Base-by-base conservation (phyloP, 192 early-diverging fungal species). In the Entomortierella chlamydospora region DNA sequence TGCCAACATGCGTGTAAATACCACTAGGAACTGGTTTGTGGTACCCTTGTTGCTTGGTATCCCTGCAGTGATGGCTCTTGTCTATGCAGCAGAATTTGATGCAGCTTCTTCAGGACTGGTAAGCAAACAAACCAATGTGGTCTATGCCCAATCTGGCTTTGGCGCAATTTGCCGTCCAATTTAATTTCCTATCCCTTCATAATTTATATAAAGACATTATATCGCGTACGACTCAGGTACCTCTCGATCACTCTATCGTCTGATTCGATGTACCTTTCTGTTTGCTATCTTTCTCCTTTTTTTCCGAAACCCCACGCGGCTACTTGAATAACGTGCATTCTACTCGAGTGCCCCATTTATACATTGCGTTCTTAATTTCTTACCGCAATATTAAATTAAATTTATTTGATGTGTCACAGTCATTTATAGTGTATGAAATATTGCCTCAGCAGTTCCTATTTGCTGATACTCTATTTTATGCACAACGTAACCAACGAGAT, bases 61-160 rank as follows among this genome's bases (percentile, higher is more conserved):
- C 15, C 4, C 68, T 22, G 68, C 58, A 6, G 68, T 61, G 18
- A 22, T 43, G 23, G 26, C 50, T 18, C n/a, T 64, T 45, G 63
- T 64, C 34, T 34, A 54, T 23, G 66, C 65, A 33, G 55, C 2
- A n/a, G 58, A 25, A 23, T 55, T 49, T 15, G 57, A 50, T 6
- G 55, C 57, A 50, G 25, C 22, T 37, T 25, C 42, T 26, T 52
- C 56, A 37, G 28, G 23, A 23, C 25, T 30, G 58, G 68, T 59
- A 70, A 53, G 57, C 57, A 20, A 17, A 47, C 20, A 20, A 20
- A 20, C 20, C 20, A 5, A 47, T 11, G 15, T 17, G 39, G 25
- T 49, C 72, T 66, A 72, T 60, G 45, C 71, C 57, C 71, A 65
- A 73, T 73, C 45, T 20, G 63, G 71, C 39, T 52, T 57, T 52